Conservation (phyloP, 2,329 filamentous ascomycete genomes). For the Lasiodiplodia sp. region DNA sequence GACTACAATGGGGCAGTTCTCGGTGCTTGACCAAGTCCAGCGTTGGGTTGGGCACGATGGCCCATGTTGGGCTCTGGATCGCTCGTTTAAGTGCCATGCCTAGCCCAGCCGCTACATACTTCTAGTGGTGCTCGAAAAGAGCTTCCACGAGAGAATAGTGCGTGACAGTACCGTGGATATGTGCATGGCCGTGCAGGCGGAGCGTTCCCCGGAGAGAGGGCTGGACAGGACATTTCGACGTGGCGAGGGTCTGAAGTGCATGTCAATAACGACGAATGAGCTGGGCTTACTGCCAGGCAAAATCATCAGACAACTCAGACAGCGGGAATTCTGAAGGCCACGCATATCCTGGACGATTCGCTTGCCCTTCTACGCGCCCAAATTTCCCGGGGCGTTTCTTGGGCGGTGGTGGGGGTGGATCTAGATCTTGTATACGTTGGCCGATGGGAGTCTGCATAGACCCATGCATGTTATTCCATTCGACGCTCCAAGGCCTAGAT, state of each 20-base stretch:
- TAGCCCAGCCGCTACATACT: neutral
- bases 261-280: neutral
- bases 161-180: neutral
- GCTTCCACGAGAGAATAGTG: neutral
- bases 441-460: neutral
- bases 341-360: neutral
- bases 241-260: neutral
- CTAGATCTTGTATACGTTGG: neutral
- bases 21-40: neutral
- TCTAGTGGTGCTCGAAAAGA: neutral
- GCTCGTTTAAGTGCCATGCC: neutral
- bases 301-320: neutral
- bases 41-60: neutral
- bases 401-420: neutral
- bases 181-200: neutral
- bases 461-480: slow-evolving; percentile 5
- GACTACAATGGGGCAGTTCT: neutral
- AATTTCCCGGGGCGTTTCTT: neutral
- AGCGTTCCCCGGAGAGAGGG: neutral
- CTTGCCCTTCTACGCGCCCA: neutral
- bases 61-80: neutral
- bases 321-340: neutral
- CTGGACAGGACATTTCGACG: neutral
- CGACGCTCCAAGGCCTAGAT: slow-evolving; percentile 5
- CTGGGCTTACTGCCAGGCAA: slow-evolving; percentile 1